These are phyloP conservation scores for Aspergillus coremiiformis DNA, from an alignment of 495 filamentous ascomycete genomes.

Conservation along the genomic window DNA sequence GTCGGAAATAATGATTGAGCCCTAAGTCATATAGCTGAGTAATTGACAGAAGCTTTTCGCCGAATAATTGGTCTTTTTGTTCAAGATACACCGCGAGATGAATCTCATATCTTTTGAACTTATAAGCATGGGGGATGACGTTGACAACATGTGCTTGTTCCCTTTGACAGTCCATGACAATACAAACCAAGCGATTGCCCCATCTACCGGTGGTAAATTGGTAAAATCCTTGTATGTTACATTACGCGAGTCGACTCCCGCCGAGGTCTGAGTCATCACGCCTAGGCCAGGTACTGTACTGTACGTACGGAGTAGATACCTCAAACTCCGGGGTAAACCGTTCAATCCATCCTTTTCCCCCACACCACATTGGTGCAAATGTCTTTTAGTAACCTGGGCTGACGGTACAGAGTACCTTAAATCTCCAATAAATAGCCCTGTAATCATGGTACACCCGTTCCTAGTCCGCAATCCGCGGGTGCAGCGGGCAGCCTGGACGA, in stretches of 20 bases:
- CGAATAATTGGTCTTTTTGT: not conserved
- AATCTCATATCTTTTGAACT: not conserved
- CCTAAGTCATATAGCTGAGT: not conserved
- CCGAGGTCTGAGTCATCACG: not conserved
- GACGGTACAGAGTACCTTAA: no score
- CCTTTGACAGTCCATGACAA: conserved; percentile 22
- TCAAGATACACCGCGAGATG: not conserved
- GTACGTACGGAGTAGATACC: not conserved
- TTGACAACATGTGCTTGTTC: conserved; percentile 25
- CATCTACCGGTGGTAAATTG: not conserved
- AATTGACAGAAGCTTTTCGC: not conserved
- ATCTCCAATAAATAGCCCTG: no score
- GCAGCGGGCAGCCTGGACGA: no score
- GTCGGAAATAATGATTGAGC: not conserved
- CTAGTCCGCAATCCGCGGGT: no score
- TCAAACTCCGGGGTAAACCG: no score
- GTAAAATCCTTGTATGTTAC: not conserved
- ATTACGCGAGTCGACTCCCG: not conserved
- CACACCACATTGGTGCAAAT: no score
- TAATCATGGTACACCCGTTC: no score
- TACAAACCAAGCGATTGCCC: not conserved
- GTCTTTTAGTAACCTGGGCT: no score
- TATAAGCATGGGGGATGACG: conserved; percentile 19
- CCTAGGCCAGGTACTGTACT: no score
- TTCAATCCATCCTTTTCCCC: no score